phyloP scores from a whole-genome alignment of 192 early-diverging fungal genomes.

The Chytriomyces sp. region DNA sequence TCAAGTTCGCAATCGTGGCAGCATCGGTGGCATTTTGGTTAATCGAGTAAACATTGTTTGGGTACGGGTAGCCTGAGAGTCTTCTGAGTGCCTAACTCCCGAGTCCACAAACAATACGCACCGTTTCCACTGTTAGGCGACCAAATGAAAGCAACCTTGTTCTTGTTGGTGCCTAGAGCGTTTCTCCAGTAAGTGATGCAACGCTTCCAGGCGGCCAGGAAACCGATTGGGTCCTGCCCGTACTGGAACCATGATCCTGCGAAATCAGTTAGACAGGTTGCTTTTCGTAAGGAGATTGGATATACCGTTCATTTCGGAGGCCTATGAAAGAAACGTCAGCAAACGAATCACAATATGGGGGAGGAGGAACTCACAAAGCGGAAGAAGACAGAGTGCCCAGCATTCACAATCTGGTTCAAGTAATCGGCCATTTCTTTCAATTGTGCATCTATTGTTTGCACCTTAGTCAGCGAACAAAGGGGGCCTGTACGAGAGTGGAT shows the following conservation, averaged over 20 bases:
- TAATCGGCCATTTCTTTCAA: slow-evolving; percentile 14
- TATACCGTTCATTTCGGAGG: slow-evolving; percentile 36
- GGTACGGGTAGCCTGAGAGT: slow-evolving; percentile 14
- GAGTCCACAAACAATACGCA: background rate
- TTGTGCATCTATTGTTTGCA: slow-evolving; percentile 12
- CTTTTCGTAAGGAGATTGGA: background rate
- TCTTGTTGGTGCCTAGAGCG: slow-evolving; percentile 21
- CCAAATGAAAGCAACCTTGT: slow-evolving; percentile 36
- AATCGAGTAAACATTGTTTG: background rate
- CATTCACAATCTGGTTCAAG: slow-evolving; percentile 23
- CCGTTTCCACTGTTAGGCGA: slow-evolving; percentile 26
- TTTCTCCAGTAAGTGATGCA: slow-evolving; percentile 15
- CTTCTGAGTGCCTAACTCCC: background rate
- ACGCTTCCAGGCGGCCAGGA: slow-evolving; percentile 20
- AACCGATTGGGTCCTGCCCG: slow-evolving; percentile 34
- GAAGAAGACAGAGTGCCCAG: slow-evolving; percentile 26
- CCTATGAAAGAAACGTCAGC: background rate
- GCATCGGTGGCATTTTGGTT: slow-evolving; percentile 5
- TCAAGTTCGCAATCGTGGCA: slow-evolving; percentile 13
- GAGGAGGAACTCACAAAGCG: slow-evolving; percentile 10
- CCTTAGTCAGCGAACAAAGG: background rate
- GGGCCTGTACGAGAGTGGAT: no score
- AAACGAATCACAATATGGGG: background rate
- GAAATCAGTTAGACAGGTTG: background rate
- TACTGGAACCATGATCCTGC: slow-evolving; percentile 30